Percentiles rank a stretch among this genome's conserved stretches.
phyloP scores from a whole-genome alignment of 306 rosid species.

The Macrotyloma uniflorum region DNA sequence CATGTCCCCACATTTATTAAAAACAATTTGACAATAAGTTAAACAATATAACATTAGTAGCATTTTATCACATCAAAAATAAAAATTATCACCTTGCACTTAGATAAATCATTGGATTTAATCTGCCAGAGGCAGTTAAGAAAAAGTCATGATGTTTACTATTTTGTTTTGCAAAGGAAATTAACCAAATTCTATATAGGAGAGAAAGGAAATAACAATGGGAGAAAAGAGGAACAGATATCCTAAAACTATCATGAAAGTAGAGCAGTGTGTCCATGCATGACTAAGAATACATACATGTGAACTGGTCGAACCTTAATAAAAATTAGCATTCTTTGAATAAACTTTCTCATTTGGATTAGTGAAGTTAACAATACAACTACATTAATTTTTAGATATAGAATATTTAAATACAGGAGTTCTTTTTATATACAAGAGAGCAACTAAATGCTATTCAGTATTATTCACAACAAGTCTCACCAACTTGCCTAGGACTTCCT shows the following conservation, averaged over 20 bases:
- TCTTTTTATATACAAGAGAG: not conserved
- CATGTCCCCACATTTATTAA: not conserved
- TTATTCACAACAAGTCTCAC: not conserved
- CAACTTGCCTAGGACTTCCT: not conserved
- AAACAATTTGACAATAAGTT: not conserved
- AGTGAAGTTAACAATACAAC: not conserved
- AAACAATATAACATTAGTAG: not conserved
- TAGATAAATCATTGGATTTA: not conserved
- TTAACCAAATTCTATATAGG: not conserved
- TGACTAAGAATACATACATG: not conserved
- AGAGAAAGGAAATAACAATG: not conserved
- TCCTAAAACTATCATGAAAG: not conserved
- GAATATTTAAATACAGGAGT: not conserved
- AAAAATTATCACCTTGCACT: not conserved
- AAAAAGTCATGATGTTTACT: not conserved
- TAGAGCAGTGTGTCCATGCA: not conserved
- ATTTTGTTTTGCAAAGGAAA: slow-evolving; percentile 14
- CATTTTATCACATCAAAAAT: not conserved
- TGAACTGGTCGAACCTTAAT: not conserved
- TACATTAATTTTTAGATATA: not conserved
- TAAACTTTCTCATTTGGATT: not conserved
- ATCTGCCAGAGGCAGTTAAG: not conserved
- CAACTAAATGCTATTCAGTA: not conserved
- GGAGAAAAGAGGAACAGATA: not conserved
- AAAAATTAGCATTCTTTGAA: not conserved